Evolutionary conservation across 345 rosid species (phyloP), one percentile per base, ranked within the genome.

Genomic region (Syzygium oleosum): DNA sequence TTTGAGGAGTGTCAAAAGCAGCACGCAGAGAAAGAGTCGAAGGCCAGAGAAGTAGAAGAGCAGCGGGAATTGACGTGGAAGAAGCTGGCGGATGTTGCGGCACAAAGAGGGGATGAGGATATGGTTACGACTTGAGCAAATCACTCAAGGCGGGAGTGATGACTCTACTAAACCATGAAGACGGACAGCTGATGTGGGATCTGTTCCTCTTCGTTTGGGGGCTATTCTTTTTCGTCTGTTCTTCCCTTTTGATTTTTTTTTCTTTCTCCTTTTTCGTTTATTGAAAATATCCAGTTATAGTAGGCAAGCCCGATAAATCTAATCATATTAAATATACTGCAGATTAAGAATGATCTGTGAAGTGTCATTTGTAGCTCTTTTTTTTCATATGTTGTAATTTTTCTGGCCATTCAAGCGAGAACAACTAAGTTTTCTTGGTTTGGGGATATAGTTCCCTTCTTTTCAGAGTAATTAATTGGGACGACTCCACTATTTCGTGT

Each of bases 1-100:
- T 92, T 93, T 55, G 94, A 92, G 53, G 93, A 87, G 86, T 93
- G 94, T 31, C 91, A 92, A 88, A 89, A 85, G 85, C 91, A 91
- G 84, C 86, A 87, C 49, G 31, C 87, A 63, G 92, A 91, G 89
- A 93, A 87, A 88, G 90, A 88, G 88, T 84, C 88, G 2, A 93
- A 86, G 85, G 92, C 92, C 85, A 85, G 63, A 80, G 93, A 91
- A 34, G 88, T 93, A 55, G 92, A 90, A 87, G 93, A 92, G 90
- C 92, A 78, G 88, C 91, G 94, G 51, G 88, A 91, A 79, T 34
- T 87, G 89, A 85, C 89, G 5, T 93, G 94, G 94, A 93, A 89
- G 90, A 91, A 89, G 85, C 89, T 93, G 68, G 92, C 91, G 3
- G 93, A 91, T 46, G 92, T 61, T 16, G 94, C 92, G 2, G 91